Conservation (phyloP, 345 rosid genomes). For the Hypericum androsaemum region DNA sequence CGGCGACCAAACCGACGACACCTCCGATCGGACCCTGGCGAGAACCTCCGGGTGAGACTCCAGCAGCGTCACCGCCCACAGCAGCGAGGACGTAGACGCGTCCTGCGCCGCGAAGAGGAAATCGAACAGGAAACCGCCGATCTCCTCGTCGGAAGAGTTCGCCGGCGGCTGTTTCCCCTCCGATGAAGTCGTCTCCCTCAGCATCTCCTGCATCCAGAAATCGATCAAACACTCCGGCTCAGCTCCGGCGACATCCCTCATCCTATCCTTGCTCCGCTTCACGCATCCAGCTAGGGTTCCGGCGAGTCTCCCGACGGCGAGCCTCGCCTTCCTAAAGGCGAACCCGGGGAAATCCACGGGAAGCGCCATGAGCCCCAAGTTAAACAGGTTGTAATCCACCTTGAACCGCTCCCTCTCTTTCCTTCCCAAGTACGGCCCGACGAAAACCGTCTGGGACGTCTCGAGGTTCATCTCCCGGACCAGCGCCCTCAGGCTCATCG, state of each 20-base stretch:
- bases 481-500: conserved; percentile 34
- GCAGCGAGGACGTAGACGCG: conserved; percentile 78
- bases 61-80: conserved; percentile 68
- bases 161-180: conserved; percentile 29
- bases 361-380: conserved; percentile 55
- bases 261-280: conserved; percentile 37
- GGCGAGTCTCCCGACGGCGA: conserved; percentile 51
- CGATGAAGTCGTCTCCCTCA: conserved; percentile 28
- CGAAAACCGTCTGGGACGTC: conserved; percentile 82
- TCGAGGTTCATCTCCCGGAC: conserved; percentile 76
- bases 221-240: conserved; percentile 68
- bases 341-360: conserved; percentile 67
- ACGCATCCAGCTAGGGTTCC: conserved; percentile 36
- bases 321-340: conserved; percentile 54
- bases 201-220: conserved; percentile 68
- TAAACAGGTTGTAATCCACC: conserved; percentile 63
- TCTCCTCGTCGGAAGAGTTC: conserved; percentile 37
- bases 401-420: conserved; percentile 34
- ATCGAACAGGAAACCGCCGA: conserved; percentile 65
- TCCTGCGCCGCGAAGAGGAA: conserved; percentile 85
- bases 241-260: conserved; percentile 24
- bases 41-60: conserved; percentile 70
- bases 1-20: conserved; percentile 57
- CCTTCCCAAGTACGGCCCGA: conserved; percentile 45
- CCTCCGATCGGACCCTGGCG: conserved; percentile 54